phyloP scores from a whole-genome alignment of 2,329 filamentous ascomycete genomes.

The Aureobasidium sp. region DNA sequence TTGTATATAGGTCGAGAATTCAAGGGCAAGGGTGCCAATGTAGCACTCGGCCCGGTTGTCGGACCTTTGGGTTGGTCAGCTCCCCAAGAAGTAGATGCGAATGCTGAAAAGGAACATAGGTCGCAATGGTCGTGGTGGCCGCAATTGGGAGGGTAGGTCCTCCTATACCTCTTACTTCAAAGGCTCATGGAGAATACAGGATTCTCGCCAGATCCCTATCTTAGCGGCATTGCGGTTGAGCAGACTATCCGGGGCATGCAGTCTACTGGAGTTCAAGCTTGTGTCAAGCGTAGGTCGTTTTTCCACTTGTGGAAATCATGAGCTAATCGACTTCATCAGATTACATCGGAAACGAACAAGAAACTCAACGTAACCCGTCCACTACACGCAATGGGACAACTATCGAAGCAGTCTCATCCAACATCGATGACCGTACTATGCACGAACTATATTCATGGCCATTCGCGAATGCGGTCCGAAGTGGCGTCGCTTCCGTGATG shows the following conservation, averaged over 20 bases:
- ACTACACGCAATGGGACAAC: conserved; percentile 22
- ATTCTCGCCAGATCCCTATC: conserved; percentile 44
- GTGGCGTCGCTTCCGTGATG: conserved; percentile 74
- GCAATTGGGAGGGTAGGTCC: conserved; percentile 28
- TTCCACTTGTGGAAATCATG: neutral
- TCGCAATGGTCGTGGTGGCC: conserved; percentile 18
- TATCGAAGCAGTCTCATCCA: conserved; percentile 30
- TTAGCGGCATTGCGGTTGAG: conserved; percentile 39
- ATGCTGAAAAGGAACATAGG: neutral
- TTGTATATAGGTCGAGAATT: conserved; percentile 27
- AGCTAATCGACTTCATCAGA: conserved; percentile 26
- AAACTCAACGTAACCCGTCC: conserved; percentile 35
- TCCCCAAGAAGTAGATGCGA: neutral
- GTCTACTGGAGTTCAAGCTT: conserved; percentile 39
- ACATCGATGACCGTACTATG: conserved; percentile 51
- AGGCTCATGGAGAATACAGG: conserved; percentile 38
- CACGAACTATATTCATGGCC: conserved; percentile 62
- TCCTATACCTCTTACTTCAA: conserved; percentile 25
- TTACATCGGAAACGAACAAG: conserved; percentile 48
- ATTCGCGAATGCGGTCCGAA: conserved; percentile 61
- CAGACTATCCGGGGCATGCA: conserved; percentile 39
- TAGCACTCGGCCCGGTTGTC: conserved; percentile 48
- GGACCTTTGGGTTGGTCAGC: conserved; percentile 28
- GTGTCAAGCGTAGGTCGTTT: conserved; percentile 38
- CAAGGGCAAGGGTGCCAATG: conserved; percentile 41